Percentiles rank a stretch among this genome's conserved stretches.
phyloP scores from a whole-genome alignment of 2,329 filamentous ascomycete genomes.

The Trichoderma aggressivum region DNA sequence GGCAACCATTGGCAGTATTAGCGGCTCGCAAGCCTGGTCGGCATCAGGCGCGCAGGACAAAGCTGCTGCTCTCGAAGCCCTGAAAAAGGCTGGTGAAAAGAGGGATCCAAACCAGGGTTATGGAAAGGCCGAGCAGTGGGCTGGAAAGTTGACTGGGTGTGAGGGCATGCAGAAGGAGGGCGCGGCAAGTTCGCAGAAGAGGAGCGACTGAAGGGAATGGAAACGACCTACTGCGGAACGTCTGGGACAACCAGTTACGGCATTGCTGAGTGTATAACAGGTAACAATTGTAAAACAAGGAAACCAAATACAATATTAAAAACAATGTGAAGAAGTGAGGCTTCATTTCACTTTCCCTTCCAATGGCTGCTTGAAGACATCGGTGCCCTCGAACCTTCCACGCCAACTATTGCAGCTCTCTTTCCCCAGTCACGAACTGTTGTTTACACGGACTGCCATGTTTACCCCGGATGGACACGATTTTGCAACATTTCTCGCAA shows the following conservation, averaged over 20 bases:
- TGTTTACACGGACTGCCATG: not conserved
- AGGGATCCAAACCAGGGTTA: conserved; percentile 56
- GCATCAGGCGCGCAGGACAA: conserved; percentile 62
- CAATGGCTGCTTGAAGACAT: not conserved
- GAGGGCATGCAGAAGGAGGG: conserved; percentile 68
- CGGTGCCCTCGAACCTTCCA: not conserved
- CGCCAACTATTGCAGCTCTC: not conserved
- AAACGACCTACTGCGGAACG: not conserved
- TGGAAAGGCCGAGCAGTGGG: conserved; percentile 62
- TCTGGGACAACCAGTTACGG: not conserved
- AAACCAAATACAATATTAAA: not conserved
- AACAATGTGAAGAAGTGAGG: not conserved
- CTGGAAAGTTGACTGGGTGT: conserved; percentile 62
- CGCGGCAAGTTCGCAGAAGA: conserved; percentile 39
- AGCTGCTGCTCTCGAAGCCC: conserved; percentile 55
- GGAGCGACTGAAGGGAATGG: conserved; percentile 12
- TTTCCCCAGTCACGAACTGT: not conserved
- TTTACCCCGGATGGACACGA: not conserved
- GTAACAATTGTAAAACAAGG: not conserved
- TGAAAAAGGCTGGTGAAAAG: conserved; percentile 58
- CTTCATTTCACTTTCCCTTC: not conserved
- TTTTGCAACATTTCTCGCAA: not conserved
- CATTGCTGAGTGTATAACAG: not conserved
- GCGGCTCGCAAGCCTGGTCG: conserved; percentile 61
- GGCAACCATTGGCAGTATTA: conserved; percentile 59